phyloP scores from a whole-genome alignment of 768 basidiomycete species.

The Leccinellum luteum region DNA sequence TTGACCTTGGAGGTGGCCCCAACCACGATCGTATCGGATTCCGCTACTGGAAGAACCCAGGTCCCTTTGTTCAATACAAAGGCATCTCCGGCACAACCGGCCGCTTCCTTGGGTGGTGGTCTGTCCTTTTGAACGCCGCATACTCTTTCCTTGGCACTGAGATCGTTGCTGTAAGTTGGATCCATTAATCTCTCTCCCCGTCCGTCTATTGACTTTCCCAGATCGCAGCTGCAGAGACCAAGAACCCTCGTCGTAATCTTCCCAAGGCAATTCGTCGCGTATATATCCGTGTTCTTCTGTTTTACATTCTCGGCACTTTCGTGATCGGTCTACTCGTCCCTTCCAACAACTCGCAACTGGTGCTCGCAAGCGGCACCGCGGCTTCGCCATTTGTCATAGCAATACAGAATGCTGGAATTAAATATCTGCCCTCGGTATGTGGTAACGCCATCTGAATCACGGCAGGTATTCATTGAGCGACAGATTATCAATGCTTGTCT shows the following conservation, averaged over 20 bases:
- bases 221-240: constrained; percentile 89
- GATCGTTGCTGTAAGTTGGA: constrained; percentile 73
- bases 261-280: constrained; percentile 58
- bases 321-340: constrained; percentile 85
- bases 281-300: constrained; percentile 79
- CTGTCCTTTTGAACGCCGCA: constrained; percentile 80
- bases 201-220: constrained; percentile 25
- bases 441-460: constrained; percentile 14
- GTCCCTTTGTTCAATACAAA: constrained; percentile 76
- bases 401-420: constrained; percentile 83
- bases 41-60: constrained; percentile 83
- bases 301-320: constrained; percentile 65
- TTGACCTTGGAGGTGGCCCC: constrained; percentile 90
- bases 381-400: constrained; percentile 93
- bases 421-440: constrained; percentile 69
- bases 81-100: constrained; percentile 67
- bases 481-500: constrained; percentile 81
- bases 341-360: constrained; percentile 56
- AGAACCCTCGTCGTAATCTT: constrained; percentile 74
- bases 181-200: not conserved
- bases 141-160: constrained; percentile 95
- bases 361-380: constrained; percentile 52
- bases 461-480: not conserved
- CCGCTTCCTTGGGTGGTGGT: constrained; percentile 70
- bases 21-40: constrained; percentile 62